Percentiles rank a stretch among this genome's conserved stretches.
These are phyloP conservation scores for Boletus tomentosulus DNA, from an alignment of 768 basidiomycete species.

Conservation along the genomic window DNA sequence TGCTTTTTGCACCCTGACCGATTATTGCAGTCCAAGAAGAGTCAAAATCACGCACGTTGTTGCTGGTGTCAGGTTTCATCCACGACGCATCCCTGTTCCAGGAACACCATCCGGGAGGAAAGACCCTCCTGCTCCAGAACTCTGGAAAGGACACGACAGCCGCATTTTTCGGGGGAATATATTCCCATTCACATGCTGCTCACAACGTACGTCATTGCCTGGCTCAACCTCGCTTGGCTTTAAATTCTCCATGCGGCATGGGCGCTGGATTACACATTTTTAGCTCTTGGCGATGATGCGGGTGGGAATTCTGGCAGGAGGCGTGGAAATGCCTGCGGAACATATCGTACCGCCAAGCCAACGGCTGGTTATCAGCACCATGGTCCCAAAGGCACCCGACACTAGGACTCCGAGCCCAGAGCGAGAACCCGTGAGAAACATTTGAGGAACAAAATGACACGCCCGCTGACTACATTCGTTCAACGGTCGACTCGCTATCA, in stretches of 20 bases:
- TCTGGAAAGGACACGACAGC: conserved; percentile 83
- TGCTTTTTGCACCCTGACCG: not conserved
- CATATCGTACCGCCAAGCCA: conserved; percentile 45
- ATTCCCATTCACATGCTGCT: conserved; percentile 80
- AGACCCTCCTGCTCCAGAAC: conserved; percentile 47
- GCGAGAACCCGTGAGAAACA: not conserved
- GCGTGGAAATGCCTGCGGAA: conserved; percentile 48
- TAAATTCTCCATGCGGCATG: conserved; percentile 2
- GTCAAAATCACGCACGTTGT: conserved; percentile 56
- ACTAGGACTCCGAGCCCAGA: not conserved
- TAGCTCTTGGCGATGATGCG: conserved; percentile 73
- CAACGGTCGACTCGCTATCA: not conserved
- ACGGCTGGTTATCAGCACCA: conserved; percentile 31
- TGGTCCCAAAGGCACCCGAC: conserved; percentile 7
- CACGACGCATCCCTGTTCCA: conserved; percentile 76
- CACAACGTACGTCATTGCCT: conserved; percentile 52
- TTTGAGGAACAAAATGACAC: not conserved
- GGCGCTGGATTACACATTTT: not conserved
- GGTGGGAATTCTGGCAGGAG: conserved; percentile 63
- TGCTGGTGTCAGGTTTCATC: conserved; percentile 82
- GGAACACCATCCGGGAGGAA: conserved; percentile 79
- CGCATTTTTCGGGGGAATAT: conserved; percentile 82
- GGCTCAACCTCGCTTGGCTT: not conserved
- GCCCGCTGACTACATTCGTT: conserved; percentile 14
- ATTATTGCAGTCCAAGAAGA: conserved; percentile 55